A percentile compares a stretch with the other conserved stretches of the same genome.
Evolutionary conservation across 1,284 basidiomycete species (phyloP).

Genomic region (Peniophora sp.): DNA sequence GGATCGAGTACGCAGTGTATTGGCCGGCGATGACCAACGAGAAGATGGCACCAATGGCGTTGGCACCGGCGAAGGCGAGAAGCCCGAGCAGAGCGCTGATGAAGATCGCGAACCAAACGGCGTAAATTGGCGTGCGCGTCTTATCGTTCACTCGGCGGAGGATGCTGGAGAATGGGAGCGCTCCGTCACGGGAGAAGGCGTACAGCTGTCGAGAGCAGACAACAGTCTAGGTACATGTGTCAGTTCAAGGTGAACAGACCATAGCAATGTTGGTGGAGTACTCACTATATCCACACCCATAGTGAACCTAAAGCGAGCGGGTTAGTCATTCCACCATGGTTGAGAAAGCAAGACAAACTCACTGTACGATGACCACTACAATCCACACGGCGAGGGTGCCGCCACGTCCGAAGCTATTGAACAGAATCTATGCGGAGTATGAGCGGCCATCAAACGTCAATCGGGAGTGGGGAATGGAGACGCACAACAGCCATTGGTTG

Average conservation of each 20-base stretch:
- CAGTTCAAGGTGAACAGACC: no score
- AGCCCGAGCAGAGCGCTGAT: constrained; percentile 14
- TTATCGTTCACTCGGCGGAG: constrained; percentile 1
- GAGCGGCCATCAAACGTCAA: not conserved
- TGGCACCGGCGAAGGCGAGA: constrained; percentile 22
- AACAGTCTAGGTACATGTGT: not conserved
- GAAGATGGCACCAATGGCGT: constrained; percentile 23
- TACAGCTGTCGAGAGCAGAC: not conserved
- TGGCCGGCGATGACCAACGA: constrained; percentile 14
- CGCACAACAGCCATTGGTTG: constrained; percentile 62
- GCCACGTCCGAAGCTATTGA: constrained; percentile 56
- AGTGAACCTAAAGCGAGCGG: no score
- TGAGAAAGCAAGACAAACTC: constrained; percentile 13
- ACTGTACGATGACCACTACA: constrained; percentile 62
- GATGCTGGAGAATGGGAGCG: constrained; percentile 2
- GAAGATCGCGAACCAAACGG: not conserved
- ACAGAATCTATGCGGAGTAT: constrained; percentile 41
- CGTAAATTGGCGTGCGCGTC: not conserved
- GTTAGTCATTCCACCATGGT: no score
- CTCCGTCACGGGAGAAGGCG: constrained; percentile 1
- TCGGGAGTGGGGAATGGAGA: not conserved
- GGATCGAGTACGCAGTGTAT: constrained; percentile 18
- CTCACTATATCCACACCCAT: no score
- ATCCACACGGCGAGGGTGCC: constrained; percentile 60
- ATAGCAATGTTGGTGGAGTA: no score